Conservation (phyloP, 768 basidiomycete genomes). For the Suillus tomentosus region DNA sequence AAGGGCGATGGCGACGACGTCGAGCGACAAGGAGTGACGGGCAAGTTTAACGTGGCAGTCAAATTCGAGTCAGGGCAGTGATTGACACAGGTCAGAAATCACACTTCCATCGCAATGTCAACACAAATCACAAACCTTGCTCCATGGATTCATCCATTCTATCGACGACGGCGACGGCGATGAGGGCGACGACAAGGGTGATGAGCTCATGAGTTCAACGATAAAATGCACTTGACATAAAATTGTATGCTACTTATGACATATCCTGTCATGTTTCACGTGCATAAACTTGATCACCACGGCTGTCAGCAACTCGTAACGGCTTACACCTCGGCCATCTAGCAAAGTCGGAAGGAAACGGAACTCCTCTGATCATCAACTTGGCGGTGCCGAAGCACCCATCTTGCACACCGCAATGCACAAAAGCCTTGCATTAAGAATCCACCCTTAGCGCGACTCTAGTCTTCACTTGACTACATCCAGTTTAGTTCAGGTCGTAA, state of each 20-base stretch:
- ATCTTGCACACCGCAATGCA: neutral
- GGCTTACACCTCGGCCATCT: neutral
- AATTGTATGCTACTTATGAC: conserved; percentile 1
- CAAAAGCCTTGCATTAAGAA: no score
- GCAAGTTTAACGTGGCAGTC: conserved; percentile 6
- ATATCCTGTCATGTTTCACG: conserved; percentile 2
- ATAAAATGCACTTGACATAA: neutral
- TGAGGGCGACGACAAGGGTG: neutral
- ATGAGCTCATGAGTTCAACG: neutral
- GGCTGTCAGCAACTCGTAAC: neutral
- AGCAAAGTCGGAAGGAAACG: neutral
- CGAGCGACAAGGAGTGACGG: neutral
- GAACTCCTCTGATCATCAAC: neutral
- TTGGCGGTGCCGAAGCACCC: neutral
- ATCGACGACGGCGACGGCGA: neutral
- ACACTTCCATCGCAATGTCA: neutral
- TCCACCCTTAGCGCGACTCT: neutral
- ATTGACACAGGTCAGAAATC: conserved; percentile 6
- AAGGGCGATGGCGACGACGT: neutral
- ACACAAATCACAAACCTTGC: neutral
- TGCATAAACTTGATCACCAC: neutral
- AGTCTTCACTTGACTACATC: no score
- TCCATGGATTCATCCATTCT: conserved; percentile 1
- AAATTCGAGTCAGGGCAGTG: conserved; percentile 3
- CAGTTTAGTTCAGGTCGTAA: neutral